Evolutionary conservation across 805 yeast species (phyloP), one percentile per base, ranked within the genome.

Genomic region (Sungouiozyma intestinalis): DNA sequence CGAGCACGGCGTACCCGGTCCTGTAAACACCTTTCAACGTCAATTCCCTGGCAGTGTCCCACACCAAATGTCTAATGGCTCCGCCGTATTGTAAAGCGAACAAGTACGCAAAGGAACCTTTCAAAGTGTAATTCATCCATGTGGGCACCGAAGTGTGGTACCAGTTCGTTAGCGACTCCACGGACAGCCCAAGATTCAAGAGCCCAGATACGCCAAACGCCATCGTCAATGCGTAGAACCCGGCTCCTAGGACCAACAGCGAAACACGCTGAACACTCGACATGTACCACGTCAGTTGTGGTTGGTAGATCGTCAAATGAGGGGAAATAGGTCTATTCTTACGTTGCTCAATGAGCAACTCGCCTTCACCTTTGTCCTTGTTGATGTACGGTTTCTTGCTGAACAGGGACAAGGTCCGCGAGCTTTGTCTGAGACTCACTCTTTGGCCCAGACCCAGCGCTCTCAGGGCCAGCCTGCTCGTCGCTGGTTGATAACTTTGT

Each of bases 21-120:
- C 81, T 77, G 77, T 84, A 83, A 44, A 92, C 96, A 52, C 95
- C 97, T 59, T 81, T 77, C 53, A 85, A 58, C 47, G 87, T 74
- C 60, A 90, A 73, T 64, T 81, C 84, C 52, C 68, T 71, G 62
- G 95, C 95, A 41, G 78, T 63, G 64, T 92, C 98, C 98, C 98
- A 92, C 43, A 85, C 59, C 65, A 90, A 69, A 64, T 92, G 98
- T 75, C 98, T 85, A 49, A 90, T 46, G 55, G 97, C 97, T 63
- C 88, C 86, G 62, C 72, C 76, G 38, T 74, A 57, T 66, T 92
- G 98, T 81, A 76, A 87, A 24, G 83, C 82, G 65, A 92, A 86
- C 51, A 96, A 88, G 69, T 76, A 76, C 7, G 92, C 77, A 58
- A 81, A 76, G 34, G 76, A 57, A 40, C 81, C 78, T 71, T 92